Conservation (phyloP, 2,329 filamentous ascomycete genomes). For the Epichloe aotearoae region DNA sequence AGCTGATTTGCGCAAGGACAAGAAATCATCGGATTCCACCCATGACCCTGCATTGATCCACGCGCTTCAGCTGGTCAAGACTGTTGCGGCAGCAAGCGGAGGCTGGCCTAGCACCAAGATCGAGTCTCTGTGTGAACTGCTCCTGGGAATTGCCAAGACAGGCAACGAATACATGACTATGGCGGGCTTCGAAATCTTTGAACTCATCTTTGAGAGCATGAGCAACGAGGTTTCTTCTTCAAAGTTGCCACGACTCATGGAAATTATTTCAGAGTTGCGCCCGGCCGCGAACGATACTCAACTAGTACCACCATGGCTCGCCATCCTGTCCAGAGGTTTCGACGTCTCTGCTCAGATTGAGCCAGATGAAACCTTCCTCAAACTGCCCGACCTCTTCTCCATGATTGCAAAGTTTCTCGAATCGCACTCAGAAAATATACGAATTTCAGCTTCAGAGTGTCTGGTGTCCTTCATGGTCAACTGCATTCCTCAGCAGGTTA, state of each 20-base stretch:
- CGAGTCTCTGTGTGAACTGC: conserved; percentile 75
- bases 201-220: conserved; percentile 91
- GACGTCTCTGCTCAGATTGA: conserved; percentile 83
- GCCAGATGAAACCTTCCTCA: conserved; percentile 82
- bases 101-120: conserved; percentile 97
- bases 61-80: conserved; percentile 82
- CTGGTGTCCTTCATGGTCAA: conserved; percentile 86
- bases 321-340: conserved; percentile 85
- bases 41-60: conserved; percentile 83
- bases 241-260: conserved; percentile 78
- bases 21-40: conserved; percentile 45
- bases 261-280: conserved; percentile 83
- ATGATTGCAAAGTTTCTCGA: conserved; percentile 71
- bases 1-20: conserved; percentile 45
- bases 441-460: conserved; percentile 88
- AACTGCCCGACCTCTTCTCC: conserved; percentile 71
- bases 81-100: conserved; percentile 70
- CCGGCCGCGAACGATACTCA: conserved; percentile 90
- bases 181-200: conserved; percentile 92
- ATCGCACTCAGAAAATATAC: conserved; percentile 82
- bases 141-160: conserved; percentile 77
- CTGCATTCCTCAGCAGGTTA: conserved; percentile 69
- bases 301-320: conserved; percentile 90
- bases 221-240: conserved; percentile 73
- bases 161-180: conserved; percentile 95